Percentiles rank a stretch among this genome's conserved stretches.
Evolutionary conservation across 192 early-diverging fungal species (phyloP).

Genomic region (Mortierella claussenii): DNA sequence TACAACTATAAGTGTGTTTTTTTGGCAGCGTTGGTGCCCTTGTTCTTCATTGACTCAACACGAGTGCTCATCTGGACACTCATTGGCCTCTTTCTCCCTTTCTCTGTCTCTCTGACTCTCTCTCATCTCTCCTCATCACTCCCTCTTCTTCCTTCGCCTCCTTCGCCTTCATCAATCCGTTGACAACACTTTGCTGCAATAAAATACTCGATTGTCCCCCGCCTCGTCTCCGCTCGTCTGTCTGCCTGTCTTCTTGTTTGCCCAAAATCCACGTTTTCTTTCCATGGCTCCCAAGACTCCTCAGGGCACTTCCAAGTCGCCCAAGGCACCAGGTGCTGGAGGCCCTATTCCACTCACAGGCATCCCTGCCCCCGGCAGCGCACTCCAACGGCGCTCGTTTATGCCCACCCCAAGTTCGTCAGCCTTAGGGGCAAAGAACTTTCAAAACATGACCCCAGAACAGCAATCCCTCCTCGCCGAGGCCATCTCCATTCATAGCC

Average conservation of each 20-base stretch:
- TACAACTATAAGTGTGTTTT: no score
- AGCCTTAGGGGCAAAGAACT: conserved; percentile 9
- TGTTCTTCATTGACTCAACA: background rate
- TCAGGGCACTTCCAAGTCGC: conserved; percentile 35
- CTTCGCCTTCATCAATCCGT: background rate
- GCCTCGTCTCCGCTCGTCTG: background rate
- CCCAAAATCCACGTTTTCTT: no score
- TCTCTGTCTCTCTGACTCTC: background rate
- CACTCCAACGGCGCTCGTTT: conserved; percentile 20
- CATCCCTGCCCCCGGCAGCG: conserved; percentile 13
- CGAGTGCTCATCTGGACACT: background rate
- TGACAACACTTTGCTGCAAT: background rate
- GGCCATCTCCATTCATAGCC: conserved; percentile 46
- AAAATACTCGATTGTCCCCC: background rate
- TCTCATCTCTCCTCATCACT: background rate
- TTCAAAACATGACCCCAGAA: conserved; percentile 47
- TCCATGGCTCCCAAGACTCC: conserved; percentile 40
- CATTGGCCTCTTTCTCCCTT: background rate
- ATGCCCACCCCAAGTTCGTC: conserved; percentile 10
- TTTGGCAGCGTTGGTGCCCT: no score
- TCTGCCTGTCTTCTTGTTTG: background rate
- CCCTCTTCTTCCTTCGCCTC: background rate
- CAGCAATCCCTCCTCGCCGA: conserved; percentile 50
- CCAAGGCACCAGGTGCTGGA: conserved; percentile 25
- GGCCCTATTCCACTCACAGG: conserved; percentile 34